Conservation (phyloP, 148 eudicot genomes). For the Rhododendron vialii region DNA sequence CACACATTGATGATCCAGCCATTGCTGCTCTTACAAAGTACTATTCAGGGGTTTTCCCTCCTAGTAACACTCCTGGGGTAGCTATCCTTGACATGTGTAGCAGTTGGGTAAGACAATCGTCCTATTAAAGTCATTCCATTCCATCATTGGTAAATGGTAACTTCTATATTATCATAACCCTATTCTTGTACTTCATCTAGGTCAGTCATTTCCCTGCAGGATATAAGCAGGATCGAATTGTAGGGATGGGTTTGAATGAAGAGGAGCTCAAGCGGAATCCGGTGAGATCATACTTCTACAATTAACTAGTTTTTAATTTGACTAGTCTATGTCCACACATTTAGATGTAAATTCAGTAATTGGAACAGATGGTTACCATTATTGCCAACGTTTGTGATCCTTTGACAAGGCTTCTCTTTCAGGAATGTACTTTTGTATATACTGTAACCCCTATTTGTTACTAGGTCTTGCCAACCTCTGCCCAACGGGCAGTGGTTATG, state of each 20-base stretch:
- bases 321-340: neutral
- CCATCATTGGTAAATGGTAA: neutral
- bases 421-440: neutral
- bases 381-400: neutral
- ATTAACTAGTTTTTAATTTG: neutral
- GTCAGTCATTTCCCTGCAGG: constrained; percentile 94
- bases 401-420: neutral
- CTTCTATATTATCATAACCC: constrained; percentile 1
- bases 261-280: constrained; percentile 85
- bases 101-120: constrained; percentile 74
- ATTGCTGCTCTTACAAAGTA: constrained; percentile 87
- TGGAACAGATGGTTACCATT: neutral
- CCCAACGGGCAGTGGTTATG: neutral
- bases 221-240: constrained; percentile 79
- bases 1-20: constrained; percentile 97
- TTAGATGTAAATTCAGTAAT: neutral
- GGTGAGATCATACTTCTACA: constrained; percentile 35
- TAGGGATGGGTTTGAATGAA: constrained; percentile 91
- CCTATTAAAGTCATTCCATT: neutral
- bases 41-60: constrained; percentile 83
- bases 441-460: neutral
- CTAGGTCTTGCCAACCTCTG: neutral
- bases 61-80: constrained; percentile 77
- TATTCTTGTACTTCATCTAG: constrained; percentile 45
- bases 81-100: constrained; percentile 93